Base-by-base conservation (phyloP, 2,329 filamentous ascomycete species). In the Fusarium nisikadoi region DNA sequence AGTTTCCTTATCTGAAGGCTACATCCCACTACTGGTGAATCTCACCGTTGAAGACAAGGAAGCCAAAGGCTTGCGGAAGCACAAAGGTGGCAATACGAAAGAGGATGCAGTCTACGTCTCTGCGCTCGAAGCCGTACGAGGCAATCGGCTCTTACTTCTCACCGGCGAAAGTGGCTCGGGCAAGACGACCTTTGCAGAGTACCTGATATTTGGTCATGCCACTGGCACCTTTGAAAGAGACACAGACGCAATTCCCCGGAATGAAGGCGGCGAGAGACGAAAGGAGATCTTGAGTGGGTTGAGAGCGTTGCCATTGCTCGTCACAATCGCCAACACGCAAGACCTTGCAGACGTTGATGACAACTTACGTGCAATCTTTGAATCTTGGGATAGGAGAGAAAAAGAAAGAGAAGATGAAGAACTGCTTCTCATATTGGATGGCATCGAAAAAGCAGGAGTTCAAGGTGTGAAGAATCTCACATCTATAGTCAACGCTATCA, bases 401-500 rank as follows among this genome's bases (percentile, higher is more conserved):
- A 19, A 50, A 4, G 31, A 14, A 19, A 5, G 1, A 0, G 20
- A 17, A 4, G 2, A 19, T 17, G 31, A 25, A 4, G 31, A 20
- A 3, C n/a, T 50, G 5, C 47, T 50, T 23, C 14, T 50, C 11
- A 50, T 50, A 50, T 31, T 50, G 20, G 47, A 50, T 14, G 31
- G 47, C 5, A 36, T 20, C 5, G 31, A 36, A 36, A 50, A 36
- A 6, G 10, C 47, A 36, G 31, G 47, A 20, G 2, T 3, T 3
- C 8, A 45, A 45, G 42, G 16, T 29, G 16, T 25, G 42, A 45
- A 29, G 42, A 25, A 45, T 25, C 25, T 45, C 42, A 14, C 25
- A 20, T 45, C 42, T 17, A 45, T 50, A 10, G 5, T 14, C 10
- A 25, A 1, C 20, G n/a, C 47, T 36, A 50, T 50, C 13, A 25